phyloP scores from a whole-genome alignment of 257 asterid species.

The Rubia yunnanensis region DNA sequence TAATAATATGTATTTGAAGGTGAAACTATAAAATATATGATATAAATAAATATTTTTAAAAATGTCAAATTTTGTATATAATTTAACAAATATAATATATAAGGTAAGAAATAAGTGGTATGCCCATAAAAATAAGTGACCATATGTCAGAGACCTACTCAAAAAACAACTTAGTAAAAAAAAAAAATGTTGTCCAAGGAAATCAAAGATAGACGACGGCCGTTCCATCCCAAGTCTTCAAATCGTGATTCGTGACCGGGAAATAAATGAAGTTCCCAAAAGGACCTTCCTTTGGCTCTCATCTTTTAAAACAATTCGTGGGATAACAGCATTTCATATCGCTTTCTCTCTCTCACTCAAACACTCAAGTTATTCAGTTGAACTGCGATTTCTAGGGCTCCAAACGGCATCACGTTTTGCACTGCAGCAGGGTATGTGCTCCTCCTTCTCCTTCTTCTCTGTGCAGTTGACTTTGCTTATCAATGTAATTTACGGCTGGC shows the following conservation, averaged over 20 bases:
- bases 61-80: too few species aligned
- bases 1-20: too few species aligned
- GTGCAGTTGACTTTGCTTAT: background rate
- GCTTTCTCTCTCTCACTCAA: background rate
- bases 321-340: background rate
- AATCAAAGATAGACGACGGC: background rate
- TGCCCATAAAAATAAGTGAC: too few species aligned
- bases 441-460: background rate
- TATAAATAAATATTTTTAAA: too few species aligned
- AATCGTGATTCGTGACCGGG: background rate
- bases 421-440: background rate
- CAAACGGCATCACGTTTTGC: background rate
- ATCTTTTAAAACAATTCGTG: slow-evolving; percentile 2
- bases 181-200: background rate
- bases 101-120: too few species aligned
- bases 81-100: too few species aligned
- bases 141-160: too few species aligned
- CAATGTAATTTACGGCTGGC: background rate
- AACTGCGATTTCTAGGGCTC: slow-evolving; percentile 7
- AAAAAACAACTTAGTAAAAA: too few species aligned
- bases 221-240: background rate
- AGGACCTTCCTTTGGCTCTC: background rate
- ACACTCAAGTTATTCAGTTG: background rate
- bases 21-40: too few species aligned
- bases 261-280: background rate